Evolutionary conservation across 108 stramenopile species (phyloP).

Genomic region (Aureococcus anophagefferens): DNA sequence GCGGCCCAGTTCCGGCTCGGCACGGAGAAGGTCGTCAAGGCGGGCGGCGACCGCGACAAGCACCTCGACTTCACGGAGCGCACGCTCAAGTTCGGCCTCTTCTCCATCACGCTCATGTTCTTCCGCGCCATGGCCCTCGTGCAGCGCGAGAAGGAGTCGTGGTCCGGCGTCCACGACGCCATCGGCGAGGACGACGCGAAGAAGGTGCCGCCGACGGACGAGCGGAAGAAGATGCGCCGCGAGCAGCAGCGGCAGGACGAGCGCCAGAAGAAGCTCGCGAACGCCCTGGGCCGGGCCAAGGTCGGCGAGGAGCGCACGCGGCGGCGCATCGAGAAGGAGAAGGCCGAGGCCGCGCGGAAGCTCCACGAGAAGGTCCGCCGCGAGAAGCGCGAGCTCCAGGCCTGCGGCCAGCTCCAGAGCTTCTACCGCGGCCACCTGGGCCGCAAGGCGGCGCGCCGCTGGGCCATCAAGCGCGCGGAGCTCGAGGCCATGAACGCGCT

Average conservation of each 20-base stretch:
- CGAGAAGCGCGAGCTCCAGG: conserved; percentile 4
- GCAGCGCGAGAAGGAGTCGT: conserved; percentile 14
- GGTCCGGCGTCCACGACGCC: neutral
- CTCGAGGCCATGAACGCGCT: conserved; percentile 20
- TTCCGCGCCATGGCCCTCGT: conserved; percentile 38
- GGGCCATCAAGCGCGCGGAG: conserved; percentile 26
- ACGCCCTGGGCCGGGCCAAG: conserved; percentile 17
- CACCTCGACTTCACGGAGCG: conserved; percentile 16
- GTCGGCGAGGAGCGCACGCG: conserved; percentile 13
- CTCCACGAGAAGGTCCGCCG: conserved; percentile 19
- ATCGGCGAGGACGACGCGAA: neutral
- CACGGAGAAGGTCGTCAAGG: conserved; percentile 13
- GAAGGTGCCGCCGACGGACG: conserved; percentile 24
- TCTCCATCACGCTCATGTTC: conserved; percentile 34
- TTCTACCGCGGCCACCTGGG: conserved; percentile 33
- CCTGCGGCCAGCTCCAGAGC: conserved; percentile 12
- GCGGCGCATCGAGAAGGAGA: neutral
- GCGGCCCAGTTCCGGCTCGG: neutral
- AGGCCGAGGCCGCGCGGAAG: conserved; percentile 8
- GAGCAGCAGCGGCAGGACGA: conserved; percentile 6
- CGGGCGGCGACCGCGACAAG: conserved; percentile 7
- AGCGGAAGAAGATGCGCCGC: conserved; percentile 24
- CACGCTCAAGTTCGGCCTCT: conserved; percentile 33
- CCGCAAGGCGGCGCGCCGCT: conserved; percentile 19
- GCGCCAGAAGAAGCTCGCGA: conserved; percentile 14